These are phyloP conservation scores for Ophiostoma ips DNA, from an alignment of 2,329 filamentous ascomycete species.

Conservation along the genomic window DNA sequence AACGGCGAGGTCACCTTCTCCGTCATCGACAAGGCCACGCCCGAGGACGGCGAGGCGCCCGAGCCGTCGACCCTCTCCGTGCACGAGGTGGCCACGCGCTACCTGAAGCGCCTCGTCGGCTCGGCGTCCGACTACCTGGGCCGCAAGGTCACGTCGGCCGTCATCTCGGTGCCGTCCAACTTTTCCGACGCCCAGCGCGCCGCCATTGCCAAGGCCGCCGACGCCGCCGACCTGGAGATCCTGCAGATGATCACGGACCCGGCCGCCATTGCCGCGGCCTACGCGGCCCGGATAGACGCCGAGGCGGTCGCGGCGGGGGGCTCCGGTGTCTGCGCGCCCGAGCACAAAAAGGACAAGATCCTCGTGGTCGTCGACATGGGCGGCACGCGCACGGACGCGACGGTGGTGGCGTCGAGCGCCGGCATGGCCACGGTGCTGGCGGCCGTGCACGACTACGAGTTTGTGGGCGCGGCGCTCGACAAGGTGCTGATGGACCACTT, in stretches of 20 bases:
- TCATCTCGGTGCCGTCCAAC: constrained; percentile 88
- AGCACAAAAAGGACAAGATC: constrained; percentile 67
- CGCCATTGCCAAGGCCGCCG: constrained; percentile 63
- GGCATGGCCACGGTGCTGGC: constrained; percentile 95
- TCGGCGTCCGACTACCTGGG: constrained; percentile 84
- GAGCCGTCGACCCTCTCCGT: constrained; percentile 56
- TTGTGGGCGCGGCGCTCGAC: constrained; percentile 74
- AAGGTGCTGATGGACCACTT: constrained; percentile 90
- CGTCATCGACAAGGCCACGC: constrained; percentile 59
- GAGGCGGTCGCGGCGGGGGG: constrained; percentile 34
- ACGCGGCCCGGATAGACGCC: constrained; percentile 72
- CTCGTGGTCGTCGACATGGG: constrained; percentile 86
- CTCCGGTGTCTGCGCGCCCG: constrained; percentile 32
- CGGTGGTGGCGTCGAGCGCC: constrained; percentile 78
- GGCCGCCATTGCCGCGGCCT: constrained; percentile 74
- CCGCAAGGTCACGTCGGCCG: constrained; percentile 76
- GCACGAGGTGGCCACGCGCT: constrained; percentile 70
- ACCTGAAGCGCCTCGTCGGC: constrained; percentile 64
- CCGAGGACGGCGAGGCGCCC: constrained; percentile 19
- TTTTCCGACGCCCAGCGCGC: constrained; percentile 77
- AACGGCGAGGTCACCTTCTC: constrained; percentile 64
- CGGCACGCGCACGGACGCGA: constrained; percentile 81
- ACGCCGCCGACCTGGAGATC: constrained; percentile 70
- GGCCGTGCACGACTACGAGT: constrained; percentile 90
- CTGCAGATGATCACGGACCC: constrained; percentile 90